These are phyloP conservation scores for Euphorbia tirucalli DNA, from an alignment of 345 rosid genomes.

Conservation along the genomic window DNA sequence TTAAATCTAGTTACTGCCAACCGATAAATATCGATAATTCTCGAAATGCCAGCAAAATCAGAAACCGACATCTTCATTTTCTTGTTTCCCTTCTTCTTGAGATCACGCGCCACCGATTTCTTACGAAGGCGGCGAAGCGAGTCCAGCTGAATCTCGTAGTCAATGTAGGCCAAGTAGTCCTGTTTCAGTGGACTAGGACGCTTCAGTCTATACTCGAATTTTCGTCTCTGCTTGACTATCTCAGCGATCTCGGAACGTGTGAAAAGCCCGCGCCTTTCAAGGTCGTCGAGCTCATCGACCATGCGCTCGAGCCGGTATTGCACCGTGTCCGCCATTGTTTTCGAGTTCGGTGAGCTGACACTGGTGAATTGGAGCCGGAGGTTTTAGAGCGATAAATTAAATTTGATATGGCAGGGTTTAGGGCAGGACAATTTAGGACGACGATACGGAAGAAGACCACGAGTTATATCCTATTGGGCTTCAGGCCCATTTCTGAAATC, in stretches of 20 bases:
- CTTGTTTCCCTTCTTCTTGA: slow-evolving; percentile 25
- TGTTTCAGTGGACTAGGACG: slow-evolving; percentile 85
- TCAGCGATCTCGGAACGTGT: slow-evolving; percentile 70
- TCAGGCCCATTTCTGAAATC: background rate
- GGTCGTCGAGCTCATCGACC: slow-evolving; percentile 90
- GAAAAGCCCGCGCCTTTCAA: slow-evolving; percentile 66
- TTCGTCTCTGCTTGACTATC: slow-evolving; percentile 83
- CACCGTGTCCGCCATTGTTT: slow-evolving; percentile 82
- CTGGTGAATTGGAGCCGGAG: slow-evolving; percentile 11
- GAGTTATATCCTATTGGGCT: background rate
- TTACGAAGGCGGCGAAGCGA: slow-evolving; percentile 66
- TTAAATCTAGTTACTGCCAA: slow-evolving; percentile 70
- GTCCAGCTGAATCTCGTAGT: slow-evolving; percentile 74
- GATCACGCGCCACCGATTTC: slow-evolving; percentile 44
- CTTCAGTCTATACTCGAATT: slow-evolving; percentile 89
- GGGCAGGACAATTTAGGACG: background rate
- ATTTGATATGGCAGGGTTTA: slow-evolving; percentile 5
- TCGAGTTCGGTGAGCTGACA: slow-evolving; percentile 2
- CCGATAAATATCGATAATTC: slow-evolving; percentile 67
- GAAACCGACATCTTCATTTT: slow-evolving; percentile 55
- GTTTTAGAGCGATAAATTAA: slow-evolving; percentile 15
- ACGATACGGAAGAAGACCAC: background rate
- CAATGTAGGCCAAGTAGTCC: slow-evolving; percentile 77
- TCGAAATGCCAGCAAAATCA: slow-evolving; percentile 61
- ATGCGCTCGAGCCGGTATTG: slow-evolving; percentile 95